phyloP scores from a whole-genome alignment of 2,329 filamentous ascomycete species.

The Aspergillus novofumigatus region DNA sequence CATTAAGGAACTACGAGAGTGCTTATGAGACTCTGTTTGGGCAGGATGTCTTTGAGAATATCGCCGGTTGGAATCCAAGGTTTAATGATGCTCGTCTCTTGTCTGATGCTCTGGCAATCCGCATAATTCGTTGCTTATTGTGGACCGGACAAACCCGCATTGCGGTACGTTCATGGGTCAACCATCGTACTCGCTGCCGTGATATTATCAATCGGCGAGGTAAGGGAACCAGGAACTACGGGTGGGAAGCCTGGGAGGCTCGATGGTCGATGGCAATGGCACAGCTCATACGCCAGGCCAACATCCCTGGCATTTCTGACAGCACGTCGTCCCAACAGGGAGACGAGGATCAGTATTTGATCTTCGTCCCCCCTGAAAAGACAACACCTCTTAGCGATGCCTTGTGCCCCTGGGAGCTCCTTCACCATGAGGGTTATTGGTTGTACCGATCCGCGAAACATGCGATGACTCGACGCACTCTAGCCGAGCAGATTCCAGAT shows the following conservation, averaged over 20 bases:
- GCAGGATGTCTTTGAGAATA: conserved; percentile 78
- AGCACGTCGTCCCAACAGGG: conserved; percentile 23
- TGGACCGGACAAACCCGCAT: conserved; percentile 75
- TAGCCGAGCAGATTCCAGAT: conserved; percentile 54
- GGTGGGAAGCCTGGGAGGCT: conserved; percentile 91
- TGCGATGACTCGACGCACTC: conserved; percentile 46
- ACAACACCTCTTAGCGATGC: conserved; percentile 45
- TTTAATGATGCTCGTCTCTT: conserved; percentile 92
- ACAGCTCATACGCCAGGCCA: conserved; percentile 52
- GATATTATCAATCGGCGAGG: conserved; percentile 79
- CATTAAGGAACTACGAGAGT: conserved; percentile 78
- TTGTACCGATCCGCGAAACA: conserved; percentile 51
- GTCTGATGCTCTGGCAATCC: conserved; percentile 74
- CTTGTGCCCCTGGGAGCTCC: conserved; percentile 53
- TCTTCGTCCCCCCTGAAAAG: conserved; percentile 51
- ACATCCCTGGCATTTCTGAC: conserved; percentile 44
- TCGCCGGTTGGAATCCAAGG: conserved; percentile 81
- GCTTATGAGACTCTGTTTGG: conserved; percentile 81
- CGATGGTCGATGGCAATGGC: conserved; percentile 63
- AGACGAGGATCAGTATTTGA: conserved; percentile 23
- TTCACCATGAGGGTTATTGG: conserved; percentile 64
- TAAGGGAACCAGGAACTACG: conserved; percentile 82
- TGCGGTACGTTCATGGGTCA: conserved; percentile 75
- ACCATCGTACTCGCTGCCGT: conserved; percentile 68
- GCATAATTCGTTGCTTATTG: conserved; percentile 75